Conservation (phyloP, 1,284 basidiomycete genomes). For the Hemileccinum hortonii region DNA sequence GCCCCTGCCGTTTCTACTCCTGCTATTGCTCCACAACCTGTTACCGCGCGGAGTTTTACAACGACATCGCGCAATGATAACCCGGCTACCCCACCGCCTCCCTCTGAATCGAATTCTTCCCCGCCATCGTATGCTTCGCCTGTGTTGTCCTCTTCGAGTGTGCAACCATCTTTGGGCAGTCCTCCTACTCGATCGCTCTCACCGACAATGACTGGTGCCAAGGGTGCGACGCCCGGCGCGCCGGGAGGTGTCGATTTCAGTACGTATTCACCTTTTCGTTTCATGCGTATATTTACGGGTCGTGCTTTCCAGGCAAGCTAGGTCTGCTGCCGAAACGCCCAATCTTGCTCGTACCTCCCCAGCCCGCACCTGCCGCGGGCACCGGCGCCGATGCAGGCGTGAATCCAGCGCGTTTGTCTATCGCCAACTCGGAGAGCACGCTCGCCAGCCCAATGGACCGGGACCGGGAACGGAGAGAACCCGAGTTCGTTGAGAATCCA, state of each 20-base stretch:
- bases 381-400: neutral
- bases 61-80: neutral
- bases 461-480: no score
- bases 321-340: slow-evolving; percentile 75
- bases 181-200: slow-evolving; percentile 13
- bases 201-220: slow-evolving; percentile 4
- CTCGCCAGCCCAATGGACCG: slow-evolving; percentile 9
- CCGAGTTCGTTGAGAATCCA: slow-evolving; percentile 29
- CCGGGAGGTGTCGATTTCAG: slow-evolving; percentile 30
- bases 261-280: slow-evolving; percentile 5
- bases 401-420: slow-evolving; percentile 6
- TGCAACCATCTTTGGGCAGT: neutral
- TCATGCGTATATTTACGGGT: no score
- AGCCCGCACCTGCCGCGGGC: slow-evolving; percentile 24
- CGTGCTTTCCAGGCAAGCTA: slow-evolving; percentile 44
- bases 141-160: neutral
- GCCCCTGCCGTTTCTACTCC: neutral
- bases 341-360: slow-evolving; percentile 57
- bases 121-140: slow-evolving; percentile 13
- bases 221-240: slow-evolving; percentile 4
- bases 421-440: slow-evolving; percentile 14
- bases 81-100: slow-evolving; percentile 1
- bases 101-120: slow-evolving; percentile 3
- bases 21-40: neutral
- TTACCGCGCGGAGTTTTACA: neutral